Evolutionary conservation across 139 green algal species (phyloP), one percentile per base, ranked within the genome.

Genomic region (Chlamydomonas sphaeroides): DNA sequence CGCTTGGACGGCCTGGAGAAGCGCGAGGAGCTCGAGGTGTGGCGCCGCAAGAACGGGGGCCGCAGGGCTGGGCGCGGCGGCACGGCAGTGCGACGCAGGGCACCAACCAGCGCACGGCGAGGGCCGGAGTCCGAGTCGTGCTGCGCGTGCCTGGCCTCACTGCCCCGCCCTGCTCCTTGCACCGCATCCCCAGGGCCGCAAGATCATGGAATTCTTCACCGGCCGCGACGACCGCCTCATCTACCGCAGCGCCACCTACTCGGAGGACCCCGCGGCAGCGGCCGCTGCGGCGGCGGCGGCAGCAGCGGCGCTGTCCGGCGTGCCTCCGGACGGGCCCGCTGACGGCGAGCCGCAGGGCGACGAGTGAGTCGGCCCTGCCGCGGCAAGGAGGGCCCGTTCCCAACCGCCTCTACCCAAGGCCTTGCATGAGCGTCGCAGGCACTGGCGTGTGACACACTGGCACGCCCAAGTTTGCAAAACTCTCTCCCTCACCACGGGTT

Each of bases 231-330:
- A 98, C 77, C 80, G 85, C 5, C 85, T 98, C 17, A 39, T 94
- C 28, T 95, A 95, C 89, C 88, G 93, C 65, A 93, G 82, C 15
- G 91, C 93, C 28, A 93, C 89, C 3, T 97, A 95, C 80, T 80
- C 85, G 42, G 42, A 35, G 10, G 83, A 86, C 59, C 38, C 74
- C 15, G 57, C 57, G 7, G 36, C 7, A 20, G 18, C 38, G 21
- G 53, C 32, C 8, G 36, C 56, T 3, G 56, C 28, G 21, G 45
- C 41, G 3, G 32, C 38, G 21, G 66, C 8, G 62, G 28, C 18
- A 1, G 71, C 68, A 23, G 45, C 32, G 25, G 30, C 30, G 25
- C 14, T n/a, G 41, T 11, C 23, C 20, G 42, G 25, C 21, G 65
- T 3, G n/a, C 45, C 26, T 35, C 42, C n/a, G 14, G 69, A 68